Base-by-base conservation (phyloP, 441 rosid species). In the Pelargonium australe region DNA sequence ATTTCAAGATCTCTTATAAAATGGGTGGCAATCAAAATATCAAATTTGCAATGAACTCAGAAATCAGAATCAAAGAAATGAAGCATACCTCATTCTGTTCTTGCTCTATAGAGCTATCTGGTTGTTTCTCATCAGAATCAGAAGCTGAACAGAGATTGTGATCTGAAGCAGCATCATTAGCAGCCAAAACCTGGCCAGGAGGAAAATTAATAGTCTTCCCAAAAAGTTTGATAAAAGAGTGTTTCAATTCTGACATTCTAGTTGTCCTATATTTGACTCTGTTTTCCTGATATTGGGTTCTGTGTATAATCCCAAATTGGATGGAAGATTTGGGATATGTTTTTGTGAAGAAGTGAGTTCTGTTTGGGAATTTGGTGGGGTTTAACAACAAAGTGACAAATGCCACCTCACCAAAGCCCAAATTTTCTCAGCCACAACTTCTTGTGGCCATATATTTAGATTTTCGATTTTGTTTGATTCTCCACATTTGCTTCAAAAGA, bases 171-270 rank as follows among this genome's bases (percentile, higher is more conserved):
- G 57, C 57, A 49, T 12, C 57, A 49, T 16, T 12, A 49, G 13
- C 57, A 49, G 31, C 31, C 31, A 25, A 25, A 25, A 25, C 31
- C 31, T 25, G 31, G 31, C n/a, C n/a, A 49, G 57, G 57, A 49
- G 84, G 85, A 66, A 86, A 72, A 69, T 84, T 80, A 75, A 87
- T 87, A 77, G 85, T 86, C 79, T 81, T 80, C 55, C 93, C 93
- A 67, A 87, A 87, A 13, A 87, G 85, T 79, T 87, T 87, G 80
- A 87, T 86, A 68, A 85, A 81, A 81, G 89, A 89, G 84, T 88
- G 90, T 63, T 72, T 81, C 14, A 74, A 61, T 65, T 81, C 85
- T 76, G 84, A 71, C 93, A 88, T 87, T 77, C 16, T 49, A n/a
- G 13, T 16, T 49, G 49, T 8, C 10, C 49, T 44, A 8, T 44